These are phyloP conservation scores for Caloboletus firmus DNA, from an alignment of 1,284 basidiomycete genomes.

Conservation along the genomic window DNA sequence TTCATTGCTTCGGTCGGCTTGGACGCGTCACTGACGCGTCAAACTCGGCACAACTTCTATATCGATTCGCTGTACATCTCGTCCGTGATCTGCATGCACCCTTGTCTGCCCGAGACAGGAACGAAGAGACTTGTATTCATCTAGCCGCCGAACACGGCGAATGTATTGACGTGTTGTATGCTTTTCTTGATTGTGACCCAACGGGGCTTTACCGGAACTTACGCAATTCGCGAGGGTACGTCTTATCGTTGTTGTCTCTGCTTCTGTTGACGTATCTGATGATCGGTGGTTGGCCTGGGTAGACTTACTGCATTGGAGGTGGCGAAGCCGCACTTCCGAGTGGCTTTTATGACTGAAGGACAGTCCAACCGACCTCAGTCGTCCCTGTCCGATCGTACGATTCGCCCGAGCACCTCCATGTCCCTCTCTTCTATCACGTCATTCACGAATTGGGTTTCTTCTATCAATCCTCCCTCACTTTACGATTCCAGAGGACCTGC, in stretches of 20 bases:
- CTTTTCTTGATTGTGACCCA: slow-evolving; percentile 63
- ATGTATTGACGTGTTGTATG: slow-evolving; percentile 57
- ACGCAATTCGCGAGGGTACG: slow-evolving; percentile 68
- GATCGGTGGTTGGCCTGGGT: slow-evolving; percentile 1
- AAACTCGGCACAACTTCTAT: slow-evolving; percentile 45
- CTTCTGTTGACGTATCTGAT: background rate
- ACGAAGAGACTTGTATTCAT: slow-evolving; percentile 92
- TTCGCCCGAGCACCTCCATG: slow-evolving; percentile 47
- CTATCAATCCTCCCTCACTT: slow-evolving; percentile 18
- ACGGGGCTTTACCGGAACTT: slow-evolving; percentile 54
- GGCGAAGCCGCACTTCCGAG: slow-evolving; percentile 59
- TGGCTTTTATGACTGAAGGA: slow-evolving; percentile 53
- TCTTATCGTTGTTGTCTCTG: background rate
- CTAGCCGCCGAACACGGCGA: slow-evolving; percentile 90
- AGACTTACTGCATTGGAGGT: slow-evolving; percentile 71
- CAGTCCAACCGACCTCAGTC: slow-evolving; percentile 50
- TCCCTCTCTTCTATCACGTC: slow-evolving; percentile 46
- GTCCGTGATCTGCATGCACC: slow-evolving; percentile 66
- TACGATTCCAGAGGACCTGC: slow-evolving; percentile 20
- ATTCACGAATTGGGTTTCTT: slow-evolving; percentile 36
- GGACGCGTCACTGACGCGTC: slow-evolving; percentile 40
- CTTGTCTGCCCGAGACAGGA: slow-evolving; percentile 66
- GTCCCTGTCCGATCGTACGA: slow-evolving; percentile 54
- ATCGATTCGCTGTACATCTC: slow-evolving; percentile 62
- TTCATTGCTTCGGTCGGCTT: slow-evolving; percentile 66